phyloP scores from a whole-genome alignment of 108 stramenopile genomes.

The Fistulifera solaris region DNA sequence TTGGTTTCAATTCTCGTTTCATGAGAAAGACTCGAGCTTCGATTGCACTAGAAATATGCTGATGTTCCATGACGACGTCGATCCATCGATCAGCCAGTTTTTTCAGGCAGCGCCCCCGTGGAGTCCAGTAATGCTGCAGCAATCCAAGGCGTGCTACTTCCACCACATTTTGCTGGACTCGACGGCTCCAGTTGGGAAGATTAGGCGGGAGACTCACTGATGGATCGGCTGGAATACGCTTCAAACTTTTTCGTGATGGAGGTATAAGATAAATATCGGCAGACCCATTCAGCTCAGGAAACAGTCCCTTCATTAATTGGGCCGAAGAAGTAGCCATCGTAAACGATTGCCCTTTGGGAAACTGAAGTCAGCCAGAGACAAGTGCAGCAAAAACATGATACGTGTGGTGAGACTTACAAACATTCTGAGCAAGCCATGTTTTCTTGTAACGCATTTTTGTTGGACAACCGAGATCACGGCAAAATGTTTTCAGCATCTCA shows the following conservation, averaged over 20 bases:
- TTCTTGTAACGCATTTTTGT: conserved; percentile 33
- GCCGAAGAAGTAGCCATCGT: conserved; percentile 13
- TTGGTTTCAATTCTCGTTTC: too few species aligned
- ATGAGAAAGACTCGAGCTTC: too few species aligned
- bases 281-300: conserved; percentile 29
- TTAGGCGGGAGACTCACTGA: neutral
- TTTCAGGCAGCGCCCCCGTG: too few species aligned
- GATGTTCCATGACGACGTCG: too few species aligned
- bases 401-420: conserved; percentile 18
- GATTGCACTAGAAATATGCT: too few species aligned
- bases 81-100: too few species aligned
- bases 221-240: conserved; percentile 3
- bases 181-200: too few species aligned
- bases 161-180: too few species aligned
- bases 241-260: conserved; percentile 3
- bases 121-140: too few species aligned
- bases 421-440: conserved; percentile 11
- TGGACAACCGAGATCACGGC: conserved; percentile 17
- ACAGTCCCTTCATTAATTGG: conserved; percentile 22
- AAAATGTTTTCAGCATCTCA: conserved; percentile 12
- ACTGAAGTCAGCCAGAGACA: neutral
- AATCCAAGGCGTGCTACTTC: too few species aligned
- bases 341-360: conserved; percentile 9
- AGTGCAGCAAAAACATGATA: neutral
- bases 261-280: neutral